phyloP scores from a whole-genome alignment of 306 rosid species.

The Prunus fruticosa region DNA sequence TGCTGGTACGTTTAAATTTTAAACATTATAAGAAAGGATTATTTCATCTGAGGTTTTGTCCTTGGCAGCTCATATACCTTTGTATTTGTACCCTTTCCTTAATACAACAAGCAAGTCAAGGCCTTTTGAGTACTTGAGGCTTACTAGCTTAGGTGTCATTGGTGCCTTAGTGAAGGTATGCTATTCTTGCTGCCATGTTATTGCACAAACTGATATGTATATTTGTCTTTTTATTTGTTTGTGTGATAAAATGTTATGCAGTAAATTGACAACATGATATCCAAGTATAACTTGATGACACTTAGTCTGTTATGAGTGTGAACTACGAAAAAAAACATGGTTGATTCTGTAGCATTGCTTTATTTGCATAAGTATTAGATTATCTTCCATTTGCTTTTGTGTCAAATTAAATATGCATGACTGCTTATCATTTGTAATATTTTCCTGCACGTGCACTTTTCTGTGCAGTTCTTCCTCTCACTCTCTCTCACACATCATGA shows the following conservation, averaged over 20 bases:
- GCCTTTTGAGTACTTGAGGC: constrained; percentile 81
- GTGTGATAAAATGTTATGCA: not conserved
- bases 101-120: constrained; percentile 69
- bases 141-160: constrained; percentile 85
- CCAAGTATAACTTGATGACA: not conserved
- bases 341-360: not conserved
- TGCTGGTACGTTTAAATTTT: not conserved
- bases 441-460: not conserved
- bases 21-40: not conserved
- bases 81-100: constrained; percentile 83
- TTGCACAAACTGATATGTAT: not conserved
- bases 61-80: constrained; percentile 73
- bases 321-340: not conserved
- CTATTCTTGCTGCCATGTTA: constrained; percentile 2
- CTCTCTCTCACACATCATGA: not conserved
- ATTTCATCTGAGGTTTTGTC: constrained; percentile 19
- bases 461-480: not conserved
- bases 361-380: not conserved
- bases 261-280: not conserved
- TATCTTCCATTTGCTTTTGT: not conserved
- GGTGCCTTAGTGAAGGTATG: constrained; percentile 89
- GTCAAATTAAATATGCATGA: not conserved
- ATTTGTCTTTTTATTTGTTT: constrained; percentile 1
- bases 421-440: not conserved
- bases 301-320: too few species aligned